These are phyloP conservation scores for Terfezia boudieri DNA, from an alignment of 495 filamentous ascomycete genomes.

Conservation along the genomic window DNA sequence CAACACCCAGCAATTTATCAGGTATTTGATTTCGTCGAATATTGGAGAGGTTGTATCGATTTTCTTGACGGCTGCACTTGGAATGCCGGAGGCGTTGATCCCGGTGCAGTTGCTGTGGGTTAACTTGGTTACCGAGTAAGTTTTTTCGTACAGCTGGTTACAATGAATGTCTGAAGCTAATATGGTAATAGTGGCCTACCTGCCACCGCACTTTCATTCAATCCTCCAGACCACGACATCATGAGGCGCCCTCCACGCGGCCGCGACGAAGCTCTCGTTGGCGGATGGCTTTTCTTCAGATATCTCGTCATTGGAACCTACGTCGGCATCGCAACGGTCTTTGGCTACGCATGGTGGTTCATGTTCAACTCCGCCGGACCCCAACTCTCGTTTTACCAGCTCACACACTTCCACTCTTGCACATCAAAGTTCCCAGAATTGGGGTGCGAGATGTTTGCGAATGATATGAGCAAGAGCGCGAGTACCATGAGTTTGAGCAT, in stretches of 20 bases:
- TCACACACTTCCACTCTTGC: slow-evolving; percentile 90
- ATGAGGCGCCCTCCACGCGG: slow-evolving; percentile 81
- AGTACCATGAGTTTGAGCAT: slow-evolving; percentile 85
- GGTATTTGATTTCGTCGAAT: slow-evolving; percentile 96
- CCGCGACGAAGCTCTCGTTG: slow-evolving; percentile 75
- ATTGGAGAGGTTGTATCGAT: slow-evolving; percentile 99
- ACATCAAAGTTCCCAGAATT: slow-evolving; percentile 67
- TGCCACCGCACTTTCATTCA: slow-evolving; percentile 91
- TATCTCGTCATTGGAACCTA: slow-evolving; percentile 94
- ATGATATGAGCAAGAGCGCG: slow-evolving; percentile 72
- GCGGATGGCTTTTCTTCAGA: slow-evolving; percentile 91
- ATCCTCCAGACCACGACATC: slow-evolving; percentile 89
- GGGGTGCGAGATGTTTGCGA: slow-evolving; percentile 82
- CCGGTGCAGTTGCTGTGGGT: slow-evolving; percentile 98
- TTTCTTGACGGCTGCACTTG: slow-evolving; percentile 87
- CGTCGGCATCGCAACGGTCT: slow-evolving; percentile 85
- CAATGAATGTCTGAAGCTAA: not conserved
- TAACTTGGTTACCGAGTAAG: slow-evolving; percentile 75
- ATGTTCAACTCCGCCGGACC: slow-evolving; percentile 86
- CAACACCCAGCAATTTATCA: slow-evolving; percentile 99
- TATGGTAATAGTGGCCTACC: slow-evolving; percentile 40
- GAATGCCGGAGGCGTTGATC: slow-evolving; percentile 95
- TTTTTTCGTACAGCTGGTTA: not conserved
- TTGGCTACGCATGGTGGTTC: slow-evolving; percentile 99
- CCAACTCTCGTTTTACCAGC: slow-evolving; percentile 76